Evolutionary conservation across 441 rosid genomes (phyloP), one percentile per base, ranked within the genome.

Genomic region (California macrophylla): DNA sequence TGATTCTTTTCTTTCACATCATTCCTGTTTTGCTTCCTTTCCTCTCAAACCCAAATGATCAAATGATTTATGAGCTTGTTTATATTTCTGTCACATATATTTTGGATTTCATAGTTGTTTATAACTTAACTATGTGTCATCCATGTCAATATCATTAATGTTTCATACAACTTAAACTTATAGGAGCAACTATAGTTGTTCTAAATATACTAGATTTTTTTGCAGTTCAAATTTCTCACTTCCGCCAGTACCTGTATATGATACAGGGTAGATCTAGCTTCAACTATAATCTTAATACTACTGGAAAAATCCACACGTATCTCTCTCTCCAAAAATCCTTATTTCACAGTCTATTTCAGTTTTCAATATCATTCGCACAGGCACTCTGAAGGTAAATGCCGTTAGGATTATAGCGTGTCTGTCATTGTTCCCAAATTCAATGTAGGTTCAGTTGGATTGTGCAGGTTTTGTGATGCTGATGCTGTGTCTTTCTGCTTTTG

Each of bases 381-480:
- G 60, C 24, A 18, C 1, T 52, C 4, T 6, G 24, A 18, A 16
- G 24, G 21, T 4, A 16, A n/a, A 47, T 16, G 21, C 6, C 16
- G 56, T 16, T n/a, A 47, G 28, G 25, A 56, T 10, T 56, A 56
- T 56, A 23, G 9, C 4, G 21, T 8, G 8, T 21, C 62, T 56
- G 28, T 56, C 62, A 56, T 23, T 21, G 3, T 23, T 20, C 26
- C 62, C 62, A 54, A 54, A 23, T 23, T 23, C 62, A 2, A 6
- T 21, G 25, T 56, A 56, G 28, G 62, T 21, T 21, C 9, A 20
- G 28, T 56, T 23, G 0, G 64, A 58, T 25, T 8, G 24, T 24
- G 64, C 64, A 24, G 64, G 30, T 58, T 24, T 23, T n/a, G 64
- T 23, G 64, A 23, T 58, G 64, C 64, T 58, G 29, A 58, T 58